Percentiles rank a stretch among this genome's conserved stretches.
Conservation (phyloP, 164 flowering plant species). For the Tetracentron sinense region DNA sequence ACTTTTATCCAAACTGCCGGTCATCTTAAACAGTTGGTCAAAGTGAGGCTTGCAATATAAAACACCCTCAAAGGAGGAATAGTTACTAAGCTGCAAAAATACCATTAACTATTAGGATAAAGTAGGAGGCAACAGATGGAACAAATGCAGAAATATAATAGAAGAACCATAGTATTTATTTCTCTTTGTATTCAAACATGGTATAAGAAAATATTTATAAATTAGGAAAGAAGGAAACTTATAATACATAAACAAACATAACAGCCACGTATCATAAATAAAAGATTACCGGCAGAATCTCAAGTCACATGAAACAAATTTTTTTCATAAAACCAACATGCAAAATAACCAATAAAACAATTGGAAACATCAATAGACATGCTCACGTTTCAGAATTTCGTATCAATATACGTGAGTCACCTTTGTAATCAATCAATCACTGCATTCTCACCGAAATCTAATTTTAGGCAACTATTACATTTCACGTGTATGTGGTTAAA, state of each 20-base stretch:
- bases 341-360: too few relatives aligned
- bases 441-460: background rate
- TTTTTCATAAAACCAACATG: too few relatives aligned
- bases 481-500: background rate
- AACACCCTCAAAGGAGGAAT: constrained; percentile 88
- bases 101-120: background rate
- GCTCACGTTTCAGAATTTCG: too few relatives aligned
- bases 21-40: constrained; percentile 87
- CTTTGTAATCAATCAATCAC: background rate
- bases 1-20: constrained; percentile 92
- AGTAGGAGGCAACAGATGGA: background rate
- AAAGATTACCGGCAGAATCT: background rate
- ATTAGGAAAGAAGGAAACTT: too few relatives aligned
- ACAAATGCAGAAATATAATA: background rate
- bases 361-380: too few relatives aligned
- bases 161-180: too few relatives aligned
- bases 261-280: too few relatives aligned
- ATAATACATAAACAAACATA: too few relatives aligned
- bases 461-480: background rate
- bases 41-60: constrained; percentile 95
- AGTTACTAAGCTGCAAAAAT: constrained; percentile 66
- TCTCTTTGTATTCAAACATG: too few relatives aligned
- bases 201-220: too few relatives aligned
- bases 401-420: background rate
- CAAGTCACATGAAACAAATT: background rate